Percentiles rank a stretch among this genome's conserved stretches.
Evolutionary conservation across 2,329 filamentous ascomycete species (phyloP).

Genomic region (Aspergillus oerlinghausenensis): DNA sequence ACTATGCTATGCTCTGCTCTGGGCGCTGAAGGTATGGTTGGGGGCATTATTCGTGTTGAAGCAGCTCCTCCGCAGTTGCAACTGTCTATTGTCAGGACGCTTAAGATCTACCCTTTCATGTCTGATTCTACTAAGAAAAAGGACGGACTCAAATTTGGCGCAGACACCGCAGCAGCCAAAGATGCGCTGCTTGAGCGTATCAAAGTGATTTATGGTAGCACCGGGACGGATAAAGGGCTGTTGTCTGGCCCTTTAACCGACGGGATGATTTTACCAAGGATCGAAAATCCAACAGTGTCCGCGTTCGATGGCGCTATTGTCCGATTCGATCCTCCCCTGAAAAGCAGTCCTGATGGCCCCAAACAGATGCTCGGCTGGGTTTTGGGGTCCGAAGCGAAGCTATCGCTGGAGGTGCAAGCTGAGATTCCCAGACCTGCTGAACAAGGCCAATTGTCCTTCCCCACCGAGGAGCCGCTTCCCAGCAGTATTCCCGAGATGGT

Average conservation of each 20-base stretch:
- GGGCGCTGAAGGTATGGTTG: constrained; percentile 68
- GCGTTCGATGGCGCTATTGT: constrained; percentile 82
- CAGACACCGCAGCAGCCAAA: constrained; percentile 76
- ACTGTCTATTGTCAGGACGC: constrained; percentile 58
- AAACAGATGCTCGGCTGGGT: constrained; percentile 58
- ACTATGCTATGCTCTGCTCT: constrained; percentile 69
- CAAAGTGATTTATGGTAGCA: constrained; percentile 63
- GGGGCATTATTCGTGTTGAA: constrained; percentile 82
- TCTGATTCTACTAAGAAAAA: constrained; percentile 51
- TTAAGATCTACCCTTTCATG: constrained; percentile 80
- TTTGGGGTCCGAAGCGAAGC: constrained; percentile 68
- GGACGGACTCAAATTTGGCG: constrained; percentile 76
- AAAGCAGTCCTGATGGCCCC: constrained; percentile 26
- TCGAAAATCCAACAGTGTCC: constrained; percentile 50
- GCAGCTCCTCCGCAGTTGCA: constrained; percentile 70
- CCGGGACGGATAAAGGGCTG: constrained; percentile 56
- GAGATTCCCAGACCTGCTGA: constrained; percentile 64
- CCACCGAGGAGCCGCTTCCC: constrained; percentile 54
- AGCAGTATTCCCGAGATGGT: constrained; percentile 61
- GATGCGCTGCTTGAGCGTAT: constrained; percentile 70
- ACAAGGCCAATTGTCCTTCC: constrained; percentile 31
- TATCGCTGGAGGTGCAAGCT: constrained; percentile 70
- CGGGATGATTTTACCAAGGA: constrained; percentile 69
- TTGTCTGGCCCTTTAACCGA: constrained; percentile 84
- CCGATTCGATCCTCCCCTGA: constrained; percentile 63